These are phyloP conservation scores for Aethionema arabicum DNA, from an alignment of 345 rosid species.

Conservation along the genomic window DNA sequence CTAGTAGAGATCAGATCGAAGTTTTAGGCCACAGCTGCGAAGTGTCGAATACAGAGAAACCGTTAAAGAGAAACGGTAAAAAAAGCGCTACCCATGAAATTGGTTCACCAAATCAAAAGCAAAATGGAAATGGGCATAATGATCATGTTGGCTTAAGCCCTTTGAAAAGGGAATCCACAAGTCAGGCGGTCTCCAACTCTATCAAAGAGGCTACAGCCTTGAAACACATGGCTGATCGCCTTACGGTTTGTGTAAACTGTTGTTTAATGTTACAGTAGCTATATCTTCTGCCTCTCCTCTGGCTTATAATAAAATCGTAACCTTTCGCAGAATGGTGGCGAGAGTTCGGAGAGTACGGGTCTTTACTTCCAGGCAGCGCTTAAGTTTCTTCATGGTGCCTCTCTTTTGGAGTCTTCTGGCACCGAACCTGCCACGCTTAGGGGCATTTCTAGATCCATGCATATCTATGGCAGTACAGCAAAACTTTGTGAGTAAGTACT, in stretches of 20 bases:
- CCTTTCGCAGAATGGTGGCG: conserved; percentile 48
- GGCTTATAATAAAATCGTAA: conserved; percentile 25
- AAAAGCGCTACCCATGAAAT: conserved; percentile 48
- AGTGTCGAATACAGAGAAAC: conserved; percentile 41
- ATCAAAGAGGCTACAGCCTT: conserved; percentile 90
- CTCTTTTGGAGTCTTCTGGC: conserved; percentile 53
- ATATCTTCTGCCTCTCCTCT: conserved; percentile 11
- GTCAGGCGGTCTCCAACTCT: conserved; percentile 65
- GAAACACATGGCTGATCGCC: conserved; percentile 93
- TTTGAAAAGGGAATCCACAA: conserved; percentile 61
- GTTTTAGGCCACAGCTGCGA: conserved; percentile 40
- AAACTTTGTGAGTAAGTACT: conserved; percentile 69
- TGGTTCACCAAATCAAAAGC: conserved; percentile 45
- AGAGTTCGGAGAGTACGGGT: conserved; percentile 61
- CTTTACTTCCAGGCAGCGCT: conserved; percentile 67
- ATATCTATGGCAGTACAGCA: conserved; percentile 55
- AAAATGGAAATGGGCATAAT: conserved; percentile 53
- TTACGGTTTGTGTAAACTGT: conserved; percentile 53
- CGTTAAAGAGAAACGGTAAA: conserved; percentile 44
- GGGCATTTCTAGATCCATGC: conserved; percentile 45
- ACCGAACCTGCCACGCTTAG: conserved; percentile 43
- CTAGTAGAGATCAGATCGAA: conserved; percentile 50
- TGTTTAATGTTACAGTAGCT: conserved; percentile 22
- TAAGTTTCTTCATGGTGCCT: conserved; percentile 71
- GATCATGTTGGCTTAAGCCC: conserved; percentile 65